Base-by-base conservation (phyloP, 805 yeast species). In the Osmozyma mogii region DNA sequence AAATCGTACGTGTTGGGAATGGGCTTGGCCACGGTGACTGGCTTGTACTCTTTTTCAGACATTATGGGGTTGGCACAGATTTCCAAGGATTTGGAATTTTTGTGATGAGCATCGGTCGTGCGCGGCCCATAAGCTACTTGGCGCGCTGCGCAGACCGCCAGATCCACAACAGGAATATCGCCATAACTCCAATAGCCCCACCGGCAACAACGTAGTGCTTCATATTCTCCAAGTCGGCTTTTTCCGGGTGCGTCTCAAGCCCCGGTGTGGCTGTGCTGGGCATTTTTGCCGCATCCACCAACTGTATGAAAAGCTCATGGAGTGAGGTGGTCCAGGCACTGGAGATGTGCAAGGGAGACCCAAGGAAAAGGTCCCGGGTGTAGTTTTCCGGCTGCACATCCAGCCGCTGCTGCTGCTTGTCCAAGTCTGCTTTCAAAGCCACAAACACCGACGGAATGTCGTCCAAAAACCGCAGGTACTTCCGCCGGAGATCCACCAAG, bases 381-480 rank as follows among this genome's bases (percentile, higher is more conserved):
- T 78, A 87, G 16, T 75, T 78, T 43, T 92, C 97, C 0, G 99
- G 98, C 48, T 84, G 96, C 5, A 70, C 60, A 32, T 74, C 83
- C 22, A 80, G 75, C 21, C 98, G 56, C 47, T 92, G 99, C 47
- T 89, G 96, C 50, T 88, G 97, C 42, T 94, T 77, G 52, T 92
- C 99, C 21, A 85, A 62, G 54, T 92, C 99, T 0, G 98, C 97
- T 49, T 92, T 92, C 20, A 88, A 60, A 0, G 96, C 98, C 1
- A 88, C 96, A 47, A 79, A 84, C 0, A 92, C 77, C 4, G 80
- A 70, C 0, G 99, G 99, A 2, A 92, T 57, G 25, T 68, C 66
- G 30, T 70, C 68, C 41, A 78, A 72, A 12, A 79, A 56, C 18
- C 63, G 58, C 2, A 76, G 71, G 45, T 80, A 75, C 38, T 61